Evolutionary conservation across 352 stramenopile genomes (phyloP).

Genomic region (Pythium oligandrum): DNA sequence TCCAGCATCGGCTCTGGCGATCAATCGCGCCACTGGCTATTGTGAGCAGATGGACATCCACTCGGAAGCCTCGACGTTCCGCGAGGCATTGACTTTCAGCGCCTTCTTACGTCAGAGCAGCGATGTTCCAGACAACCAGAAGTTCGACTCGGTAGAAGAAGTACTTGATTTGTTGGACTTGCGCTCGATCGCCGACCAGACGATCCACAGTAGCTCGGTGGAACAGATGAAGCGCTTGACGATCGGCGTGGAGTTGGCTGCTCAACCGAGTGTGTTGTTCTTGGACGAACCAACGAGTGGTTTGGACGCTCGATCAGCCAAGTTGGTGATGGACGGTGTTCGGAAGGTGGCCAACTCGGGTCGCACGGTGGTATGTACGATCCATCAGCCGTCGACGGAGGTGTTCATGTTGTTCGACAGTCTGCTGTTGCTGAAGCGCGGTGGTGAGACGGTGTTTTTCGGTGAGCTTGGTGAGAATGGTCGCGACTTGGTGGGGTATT

Average conservation of each 20-base stretch:
- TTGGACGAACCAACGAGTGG: constrained; percentile 8
- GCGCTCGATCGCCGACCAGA: background rate
- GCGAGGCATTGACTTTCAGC: constrained; percentile 19
- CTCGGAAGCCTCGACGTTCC: constrained; percentile 18
- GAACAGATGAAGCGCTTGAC: constrained; percentile 58
- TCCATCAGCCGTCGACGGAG: constrained; percentile 1
- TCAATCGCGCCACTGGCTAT: constrained; percentile 9
- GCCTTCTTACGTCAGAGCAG: constrained; percentile 47
- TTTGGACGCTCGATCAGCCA: constrained; percentile 56
- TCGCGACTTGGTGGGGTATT: too few relatives aligned
- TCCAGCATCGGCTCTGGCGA: too few relatives aligned
- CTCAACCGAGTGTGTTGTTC: constrained; percentile 25
- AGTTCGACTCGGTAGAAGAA: background rate
- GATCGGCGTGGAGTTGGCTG: constrained; percentile 35
- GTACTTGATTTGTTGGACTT: constrained; percentile 7
- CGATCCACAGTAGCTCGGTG: too few relatives aligned
- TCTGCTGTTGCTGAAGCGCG: constrained; percentile 28
- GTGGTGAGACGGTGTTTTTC: constrained; percentile 38
- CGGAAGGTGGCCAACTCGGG: too few relatives aligned
- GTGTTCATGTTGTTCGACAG: too few relatives aligned
- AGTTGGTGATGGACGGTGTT: constrained; percentile 51
- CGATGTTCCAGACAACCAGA: constrained; percentile 18
- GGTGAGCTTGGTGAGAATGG: too few relatives aligned
- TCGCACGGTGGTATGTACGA: constrained; percentile 24
- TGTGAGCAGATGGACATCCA: constrained; percentile 25